Conservation (phyloP, 805 yeast species). For the Hanseniaspora singularis region DNA sequence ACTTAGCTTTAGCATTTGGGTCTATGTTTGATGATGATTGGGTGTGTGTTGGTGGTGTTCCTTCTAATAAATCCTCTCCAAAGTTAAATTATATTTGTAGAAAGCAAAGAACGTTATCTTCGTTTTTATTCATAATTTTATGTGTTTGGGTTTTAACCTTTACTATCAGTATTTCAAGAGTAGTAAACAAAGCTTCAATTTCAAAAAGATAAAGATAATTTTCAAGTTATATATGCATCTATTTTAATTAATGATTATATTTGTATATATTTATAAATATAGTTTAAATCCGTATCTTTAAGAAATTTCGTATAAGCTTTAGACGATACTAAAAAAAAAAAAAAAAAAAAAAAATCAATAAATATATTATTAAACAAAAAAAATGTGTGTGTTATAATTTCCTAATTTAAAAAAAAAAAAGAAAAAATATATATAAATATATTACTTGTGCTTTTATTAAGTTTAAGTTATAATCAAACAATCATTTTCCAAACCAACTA, state of each 20-base stretch:
- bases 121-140: conserved; percentile 64
- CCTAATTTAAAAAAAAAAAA: too few species aligned
- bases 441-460: too few species aligned
- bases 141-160: conserved; percentile 78
- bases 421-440: too few species aligned
- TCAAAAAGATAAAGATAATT: conserved; percentile 1
- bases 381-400: too few species aligned
- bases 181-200: conserved; percentile 49
- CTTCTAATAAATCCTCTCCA: conserved; percentile 23
- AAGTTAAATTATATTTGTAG: conserved; percentile 49
- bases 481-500: too few species aligned
- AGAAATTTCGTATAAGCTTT: too few species aligned
- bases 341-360: too few species aligned
- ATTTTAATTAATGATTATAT: background rate
- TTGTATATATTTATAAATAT: too few species aligned
- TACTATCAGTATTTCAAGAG: conserved; percentile 68
- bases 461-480: too few species aligned
- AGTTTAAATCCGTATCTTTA: too few species aligned
- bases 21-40: conserved; percentile 69
- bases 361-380: too few species aligned
- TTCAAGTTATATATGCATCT: background rate
- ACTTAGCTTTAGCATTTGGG: conserved; percentile 72
- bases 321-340: too few species aligned
- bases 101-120: conserved; percentile 64
- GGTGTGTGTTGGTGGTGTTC: conserved; percentile 44